Conservation (phyloP, 2,329 filamentous ascomycete genomes). For the Aspergillus pseudoviridinutans region DNA sequence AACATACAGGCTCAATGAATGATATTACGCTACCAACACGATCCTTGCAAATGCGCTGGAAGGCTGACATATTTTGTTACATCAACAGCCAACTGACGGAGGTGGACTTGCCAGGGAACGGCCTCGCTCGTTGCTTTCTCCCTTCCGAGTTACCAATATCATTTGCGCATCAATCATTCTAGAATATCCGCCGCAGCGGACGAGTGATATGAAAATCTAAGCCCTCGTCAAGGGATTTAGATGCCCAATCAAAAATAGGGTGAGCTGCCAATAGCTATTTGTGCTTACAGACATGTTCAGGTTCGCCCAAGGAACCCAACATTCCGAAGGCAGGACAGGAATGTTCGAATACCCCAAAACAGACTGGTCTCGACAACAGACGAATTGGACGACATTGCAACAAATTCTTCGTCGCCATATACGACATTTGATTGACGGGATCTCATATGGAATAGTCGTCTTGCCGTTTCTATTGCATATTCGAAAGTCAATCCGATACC, state of each 20-base stretch:
- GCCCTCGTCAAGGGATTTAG: background rate
- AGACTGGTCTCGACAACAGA: background rate
- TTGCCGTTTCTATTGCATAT: background rate
- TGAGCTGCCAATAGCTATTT: background rate
- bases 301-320: background rate
- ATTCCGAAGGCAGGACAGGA: background rate
- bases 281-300: background rate
- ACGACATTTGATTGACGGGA: background rate
- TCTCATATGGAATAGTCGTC: background rate
- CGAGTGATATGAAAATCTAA: background rate
- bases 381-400: background rate
- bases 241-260: background rate
- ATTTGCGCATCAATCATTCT: background rate
- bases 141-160: background rate
- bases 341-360: background rate
- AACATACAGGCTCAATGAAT: background rate
- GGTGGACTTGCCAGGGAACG: background rate
- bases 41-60: background rate
- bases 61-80: background rate
- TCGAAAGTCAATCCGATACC: too few species aligned
- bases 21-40: background rate
- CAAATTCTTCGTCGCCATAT: background rate
- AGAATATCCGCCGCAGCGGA: background rate
- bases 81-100: background rate
- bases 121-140: background rate